Percentiles rank a stretch among this genome's conserved stretches.
Conservation (phyloP, 805 yeast genomes). For the Candida railenensis region DNA sequence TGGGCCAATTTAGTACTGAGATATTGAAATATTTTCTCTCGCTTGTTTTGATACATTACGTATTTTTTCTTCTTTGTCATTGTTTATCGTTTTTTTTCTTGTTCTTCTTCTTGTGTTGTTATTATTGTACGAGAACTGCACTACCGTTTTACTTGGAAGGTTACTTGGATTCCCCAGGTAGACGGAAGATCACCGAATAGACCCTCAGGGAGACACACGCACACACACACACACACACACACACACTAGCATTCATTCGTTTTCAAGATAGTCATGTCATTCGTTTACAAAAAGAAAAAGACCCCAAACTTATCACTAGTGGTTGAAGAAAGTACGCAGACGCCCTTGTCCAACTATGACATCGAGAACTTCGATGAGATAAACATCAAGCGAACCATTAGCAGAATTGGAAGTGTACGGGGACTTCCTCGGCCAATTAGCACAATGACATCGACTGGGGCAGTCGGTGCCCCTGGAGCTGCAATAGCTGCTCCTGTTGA, state of each 20-base stretch:
- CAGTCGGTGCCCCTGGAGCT: too few species aligned
- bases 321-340: conserved; percentile 3
- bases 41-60: neutral
- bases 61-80: too few species aligned
- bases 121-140: too few species aligned
- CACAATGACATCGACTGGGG: too few species aligned
- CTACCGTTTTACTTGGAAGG: too few species aligned
- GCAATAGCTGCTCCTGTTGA: too few species aligned
- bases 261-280: conserved; percentile 7
- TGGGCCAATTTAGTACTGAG: neutral
- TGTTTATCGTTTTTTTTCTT: neutral
- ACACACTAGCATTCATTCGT: neutral
- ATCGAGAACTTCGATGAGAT: conserved; percentile 5
- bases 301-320: conserved; percentile 9
- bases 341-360: neutral
- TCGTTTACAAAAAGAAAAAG: conserved; percentile 7
- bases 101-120: neutral
- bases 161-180: too few species aligned
- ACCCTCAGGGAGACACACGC: too few species aligned
- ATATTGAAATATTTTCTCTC: neutral
- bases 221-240: neutral
- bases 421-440: too few species aligned
- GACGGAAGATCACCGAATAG: too few species aligned
- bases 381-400: conserved; percentile 1
- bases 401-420: neutral